Evolutionary conservation across 768 basidiomycete genomes (phyloP), one percentile per base, ranked within the genome.

Genomic region (Austroboletus festivus): DNA sequence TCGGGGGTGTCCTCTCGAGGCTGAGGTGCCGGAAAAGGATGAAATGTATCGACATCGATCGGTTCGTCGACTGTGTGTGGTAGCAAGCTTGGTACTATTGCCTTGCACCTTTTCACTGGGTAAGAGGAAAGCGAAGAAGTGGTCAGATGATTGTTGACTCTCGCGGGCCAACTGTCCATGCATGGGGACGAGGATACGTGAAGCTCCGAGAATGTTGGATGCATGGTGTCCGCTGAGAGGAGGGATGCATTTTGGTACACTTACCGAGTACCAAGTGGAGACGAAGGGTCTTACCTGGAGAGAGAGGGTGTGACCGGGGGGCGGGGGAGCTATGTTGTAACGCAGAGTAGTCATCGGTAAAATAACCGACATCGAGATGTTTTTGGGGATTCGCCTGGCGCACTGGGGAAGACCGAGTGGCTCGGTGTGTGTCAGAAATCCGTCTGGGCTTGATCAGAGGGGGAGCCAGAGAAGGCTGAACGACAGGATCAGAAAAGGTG

Each of bases 251-350:
- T 57, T 35, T n/a, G 50, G 42, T 40, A 49, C 31, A 41, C 51
- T 49, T 49, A 38, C 28, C 40, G 22, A 12, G 41, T 48, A 18
- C 21, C 22, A 47, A 15, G 37, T 33, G 19, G 21, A 34, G 18
- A 46, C n/a, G n/a, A 28, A 26, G 7, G 3, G 39, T 42, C 50
- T 57, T 51, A 63, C 61, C 58, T 55, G 51, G n/a, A 30, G 21
- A 19, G 19, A 34, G 38, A 10, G 3, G 21, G 21, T n/a, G 38
- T 18, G 33, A 33, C 6, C 20, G 41, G 20, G 38, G 30, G 9
- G 42, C 52, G 2, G 57, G 58, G 9, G 54, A 57, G 41, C 54
- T 57, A 21, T 30, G 38, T 41, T n/a, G 21, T 18, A 38, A 19
- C 7, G 18, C 3, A 15, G 42, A 19, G 3, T 11, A 22, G 20